These are phyloP conservation scores for Jatropha podagrica DNA, from an alignment of 441 rosid genomes.

Conservation along the genomic window DNA sequence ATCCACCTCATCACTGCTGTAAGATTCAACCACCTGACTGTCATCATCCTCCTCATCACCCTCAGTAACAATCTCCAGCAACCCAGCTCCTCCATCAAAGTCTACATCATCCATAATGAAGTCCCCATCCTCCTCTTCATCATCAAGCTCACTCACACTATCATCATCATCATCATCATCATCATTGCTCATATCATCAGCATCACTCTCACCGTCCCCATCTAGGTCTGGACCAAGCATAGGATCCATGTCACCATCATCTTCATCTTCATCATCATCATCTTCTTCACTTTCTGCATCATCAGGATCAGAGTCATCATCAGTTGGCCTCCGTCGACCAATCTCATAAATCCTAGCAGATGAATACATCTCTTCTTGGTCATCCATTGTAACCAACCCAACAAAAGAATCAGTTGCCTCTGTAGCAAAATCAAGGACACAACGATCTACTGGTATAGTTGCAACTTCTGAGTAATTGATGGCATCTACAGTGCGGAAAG, in stretches of 20 bases:
- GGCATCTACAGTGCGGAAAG: constrained; percentile 93
- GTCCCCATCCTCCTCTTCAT: constrained; percentile 63
- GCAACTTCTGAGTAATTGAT: constrained; percentile 95
- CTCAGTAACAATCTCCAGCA: constrained; percentile 60
- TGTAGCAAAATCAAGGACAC: constrained; percentile 94
- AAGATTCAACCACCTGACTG: constrained; percentile 63
- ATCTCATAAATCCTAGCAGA: constrained; percentile 97
- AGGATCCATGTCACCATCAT: constrained; percentile 74
- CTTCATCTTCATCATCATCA: constrained; percentile 90
- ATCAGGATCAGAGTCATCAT: constrained; percentile 97
- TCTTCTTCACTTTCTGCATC: constrained; percentile 95
- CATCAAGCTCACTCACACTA: constrained; percentile 66
- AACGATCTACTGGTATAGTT: constrained; percentile 85
- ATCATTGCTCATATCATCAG: constrained; percentile 61
- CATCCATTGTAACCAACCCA: constrained; percentile 94
- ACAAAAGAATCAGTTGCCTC: constrained; percentile 93
- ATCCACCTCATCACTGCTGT: constrained; percentile 82
- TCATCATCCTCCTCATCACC: constrained; percentile 74
- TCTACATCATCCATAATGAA: constrained; percentile 56
- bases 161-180: constrained; percentile 50
- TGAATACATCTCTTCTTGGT: constrained; percentile 89
- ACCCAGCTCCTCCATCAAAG: constrained; percentile 60
- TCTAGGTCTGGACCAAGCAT: constrained; percentile 61
- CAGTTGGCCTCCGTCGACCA: constrained; percentile 92
- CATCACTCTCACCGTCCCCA: constrained; percentile 80